Conservation (phyloP, 169 alveolate species). For the Plasmodium gonderi region DNA sequence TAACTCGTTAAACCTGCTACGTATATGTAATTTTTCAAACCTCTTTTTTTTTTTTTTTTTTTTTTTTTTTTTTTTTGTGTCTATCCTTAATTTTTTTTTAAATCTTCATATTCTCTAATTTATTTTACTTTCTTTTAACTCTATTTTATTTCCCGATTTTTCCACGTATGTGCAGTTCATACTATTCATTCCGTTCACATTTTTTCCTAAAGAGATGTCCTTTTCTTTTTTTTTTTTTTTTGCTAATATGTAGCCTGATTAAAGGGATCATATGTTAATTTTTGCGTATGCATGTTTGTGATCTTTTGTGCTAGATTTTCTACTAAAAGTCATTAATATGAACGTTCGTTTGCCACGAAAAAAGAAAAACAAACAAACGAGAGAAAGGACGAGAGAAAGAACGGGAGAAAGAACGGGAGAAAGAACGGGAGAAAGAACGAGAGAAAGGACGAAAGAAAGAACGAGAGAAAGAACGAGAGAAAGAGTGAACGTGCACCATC, state of each 20-base stretch:
- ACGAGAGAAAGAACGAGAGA: no score
- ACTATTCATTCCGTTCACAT: background rate
- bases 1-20: background rate
- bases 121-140: background rate
- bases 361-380: no score
- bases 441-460: no score
- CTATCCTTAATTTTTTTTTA: no score
- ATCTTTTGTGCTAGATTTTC: background rate
- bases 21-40: background rate
- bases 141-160: background rate
- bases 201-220: background rate
- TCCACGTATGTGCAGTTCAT: background rate
- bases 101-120: background rate
- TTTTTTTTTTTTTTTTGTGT: background rate
- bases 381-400: no score
- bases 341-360: no score
- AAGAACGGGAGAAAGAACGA: no score
- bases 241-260: background rate
- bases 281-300: background rate
- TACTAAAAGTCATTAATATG: background rate
- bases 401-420: no score
- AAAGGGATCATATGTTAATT: background rate
- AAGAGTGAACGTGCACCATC: background rate
- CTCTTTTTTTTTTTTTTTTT: background rate
- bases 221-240: background rate